Evolutionary conservation across 495 filamentous ascomycete genomes (phyloP).

Genomic region (Pyronema domesticum): DNA sequence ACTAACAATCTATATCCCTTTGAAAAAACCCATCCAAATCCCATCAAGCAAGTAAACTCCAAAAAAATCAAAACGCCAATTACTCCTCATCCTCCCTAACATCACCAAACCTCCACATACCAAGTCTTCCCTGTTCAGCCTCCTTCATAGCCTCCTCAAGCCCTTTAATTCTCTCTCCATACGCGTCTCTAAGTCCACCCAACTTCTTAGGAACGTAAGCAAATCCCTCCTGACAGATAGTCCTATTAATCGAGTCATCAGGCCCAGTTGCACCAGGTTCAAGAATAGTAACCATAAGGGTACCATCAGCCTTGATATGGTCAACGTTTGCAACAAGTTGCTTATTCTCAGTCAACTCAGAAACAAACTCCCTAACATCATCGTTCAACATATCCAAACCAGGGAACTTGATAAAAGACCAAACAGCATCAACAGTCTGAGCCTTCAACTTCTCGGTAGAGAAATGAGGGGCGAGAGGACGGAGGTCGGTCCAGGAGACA

Average conservation of each 20-base stretch:
- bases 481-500: conserved; percentile 63
- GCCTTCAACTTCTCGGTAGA: conserved; percentile 55
- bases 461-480: conserved; percentile 64
- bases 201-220: conserved; percentile 81
- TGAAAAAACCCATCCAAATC: no score
- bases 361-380: background rate
- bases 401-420: conserved; percentile 83
- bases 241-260: conserved; percentile 69
- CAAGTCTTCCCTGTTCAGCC: conserved; percentile 58
- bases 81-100: conserved; percentile 57
- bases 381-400: conserved; percentile 33
- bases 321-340: conserved; percentile 84
- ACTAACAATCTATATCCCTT: no score
- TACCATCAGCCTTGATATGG: conserved; percentile 52
- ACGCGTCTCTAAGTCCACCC: conserved; percentile 28
- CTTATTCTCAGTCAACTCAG: conserved; percentile 38
- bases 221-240: conserved; percentile 62
- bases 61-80: no score
- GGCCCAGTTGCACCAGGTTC: conserved; percentile 47
- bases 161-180: background rate
- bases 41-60: no score
- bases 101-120: conserved; percentile 98
- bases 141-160: conserved; percentile 41
- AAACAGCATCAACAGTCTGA: conserved; percentile 70
- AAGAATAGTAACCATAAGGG: conserved; percentile 68